Base-by-base conservation (phyloP, 805 yeast species). In the Scheffersomyces amazonensis region DNA sequence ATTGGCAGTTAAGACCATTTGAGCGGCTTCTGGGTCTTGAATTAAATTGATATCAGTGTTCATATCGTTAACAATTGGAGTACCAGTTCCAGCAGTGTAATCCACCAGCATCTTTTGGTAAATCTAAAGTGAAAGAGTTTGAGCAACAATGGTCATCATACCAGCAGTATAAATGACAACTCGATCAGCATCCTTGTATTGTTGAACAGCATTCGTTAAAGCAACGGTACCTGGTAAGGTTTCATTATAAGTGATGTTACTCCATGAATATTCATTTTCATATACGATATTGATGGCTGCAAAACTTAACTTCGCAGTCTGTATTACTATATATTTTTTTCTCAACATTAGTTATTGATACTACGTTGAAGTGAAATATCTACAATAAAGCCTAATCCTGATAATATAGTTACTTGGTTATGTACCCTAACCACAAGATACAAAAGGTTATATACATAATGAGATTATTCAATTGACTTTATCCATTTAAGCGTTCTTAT, bases 1-100 rank as follows among this genome's bases (percentile, higher is more conserved):
- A 18, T 59, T 57, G 7, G 71, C 67, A 24, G 71, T 59, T 32
- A 68, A 43, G n/a, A 59, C 68, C 9, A 64, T 65, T 48, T 67
- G 70, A 23, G 74, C 73, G 13, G 69, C 73, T 49, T 68, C 74
- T 11, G 75, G 73, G 46, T 68, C 75, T 44, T 62, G 64, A 41
- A 67, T 65, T 36, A 67, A 48, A 52, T 69, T 67, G 52, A 69
- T 64, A 44, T 69, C 73, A 27, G 71, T 64, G 54, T 64, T 62
- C 44, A 67, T 54, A 44, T 68, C 73, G 34, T 60, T 56, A 7
- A 40, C 41, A 4, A 39, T 32, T 23, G 42, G 40, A 6, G 40
- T 42, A 8, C 54, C 54, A 16, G 61, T 51, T 22, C 62, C 66
- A 35, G 60, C 64, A 3, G 63, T 65, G 36, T 58, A 68, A 48